Evolutionary conservation across 768 basidiomycete species (phyloP).

Genomic region (Pholiota conissans): DNA sequence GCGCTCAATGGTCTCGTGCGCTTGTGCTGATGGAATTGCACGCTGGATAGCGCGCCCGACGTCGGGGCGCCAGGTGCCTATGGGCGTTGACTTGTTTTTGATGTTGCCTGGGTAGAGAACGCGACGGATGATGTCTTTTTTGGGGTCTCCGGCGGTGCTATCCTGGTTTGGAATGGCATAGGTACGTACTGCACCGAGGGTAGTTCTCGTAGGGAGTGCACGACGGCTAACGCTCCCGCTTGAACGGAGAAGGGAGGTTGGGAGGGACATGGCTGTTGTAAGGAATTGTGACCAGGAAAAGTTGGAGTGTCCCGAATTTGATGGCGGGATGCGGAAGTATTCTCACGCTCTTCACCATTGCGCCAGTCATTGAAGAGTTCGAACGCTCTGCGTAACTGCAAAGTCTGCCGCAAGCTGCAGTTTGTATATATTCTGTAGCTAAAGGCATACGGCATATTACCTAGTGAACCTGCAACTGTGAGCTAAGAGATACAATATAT

Average conservation of each 20-base stretch:
- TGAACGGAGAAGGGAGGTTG: constrained; percentile 35
- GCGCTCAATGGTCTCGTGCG: constrained; percentile 89
- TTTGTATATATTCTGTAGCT: neutral
- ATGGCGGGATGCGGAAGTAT: neutral
- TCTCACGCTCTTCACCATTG: neutral
- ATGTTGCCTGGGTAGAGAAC: constrained; percentile 79
- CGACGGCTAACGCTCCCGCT: constrained; percentile 35
- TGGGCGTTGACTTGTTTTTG: constrained; percentile 70
- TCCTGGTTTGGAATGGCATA: constrained; percentile 43
- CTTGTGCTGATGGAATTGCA: constrained; percentile 87
- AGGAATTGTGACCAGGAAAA: neutral
- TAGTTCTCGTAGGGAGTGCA: constrained; percentile 30
- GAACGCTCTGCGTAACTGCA: neutral
- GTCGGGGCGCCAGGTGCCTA: constrained; percentile 83
- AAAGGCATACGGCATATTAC: neutral
- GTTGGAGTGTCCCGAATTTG: neutral
- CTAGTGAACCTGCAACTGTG: neutral
- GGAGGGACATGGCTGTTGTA: constrained; percentile 5
- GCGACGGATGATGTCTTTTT: constrained; percentile 73
- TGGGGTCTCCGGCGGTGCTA: constrained; percentile 45
- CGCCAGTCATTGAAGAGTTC: neutral
- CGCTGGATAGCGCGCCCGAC: constrained; percentile 73
- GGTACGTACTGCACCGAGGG: constrained; percentile 25
- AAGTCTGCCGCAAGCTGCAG: neutral
- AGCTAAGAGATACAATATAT: neutral